Evolutionary conservation across 345 rosid genomes (phyloP).

Genomic region (Aquilaria yunnanensis): DNA sequence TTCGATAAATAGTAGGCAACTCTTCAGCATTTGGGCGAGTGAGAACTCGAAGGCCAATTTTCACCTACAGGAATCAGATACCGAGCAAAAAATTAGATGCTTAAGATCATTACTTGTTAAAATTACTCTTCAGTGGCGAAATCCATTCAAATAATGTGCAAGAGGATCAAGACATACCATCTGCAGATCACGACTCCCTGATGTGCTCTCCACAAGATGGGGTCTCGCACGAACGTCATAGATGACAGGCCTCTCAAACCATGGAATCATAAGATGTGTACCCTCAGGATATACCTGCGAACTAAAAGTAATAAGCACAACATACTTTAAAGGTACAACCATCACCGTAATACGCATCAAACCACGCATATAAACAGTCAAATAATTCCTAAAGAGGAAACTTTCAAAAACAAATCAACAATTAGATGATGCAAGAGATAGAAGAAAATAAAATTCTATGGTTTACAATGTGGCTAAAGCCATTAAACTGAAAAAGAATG

Average conservation of each 20-base stretch:
- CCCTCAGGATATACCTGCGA: slow-evolving; percentile 91
- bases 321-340: not conserved
- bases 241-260: slow-evolving; percentile 89
- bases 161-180: slow-evolving; percentile 38
- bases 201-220: slow-evolving; percentile 78
- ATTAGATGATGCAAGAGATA: too few relatives aligned
- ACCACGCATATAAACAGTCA: too few relatives aligned
- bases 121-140: too few relatives aligned
- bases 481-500: too few relatives aligned
- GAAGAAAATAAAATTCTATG: too few relatives aligned
- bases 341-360: too few relatives aligned
- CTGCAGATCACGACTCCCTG: slow-evolving; percentile 97
- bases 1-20: slow-evolving; percentile 73
- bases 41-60: slow-evolving; percentile 91
- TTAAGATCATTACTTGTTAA: too few relatives aligned
- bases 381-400: too few relatives aligned
- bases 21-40: slow-evolving; percentile 73
- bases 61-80: slow-evolving; percentile 46
- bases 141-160: too few relatives aligned
- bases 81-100: not conserved
- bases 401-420: too few relatives aligned
- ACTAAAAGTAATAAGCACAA: not conserved
- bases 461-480: too few relatives aligned
- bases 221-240: slow-evolving; percentile 97
- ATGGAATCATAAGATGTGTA: slow-evolving; percentile 83